A percentile compares a stretch with the other conserved stretches of the same genome.
Conservation (phyloP, 352 stramenopile genomes). For the Phytopythium sindhum region DNA sequence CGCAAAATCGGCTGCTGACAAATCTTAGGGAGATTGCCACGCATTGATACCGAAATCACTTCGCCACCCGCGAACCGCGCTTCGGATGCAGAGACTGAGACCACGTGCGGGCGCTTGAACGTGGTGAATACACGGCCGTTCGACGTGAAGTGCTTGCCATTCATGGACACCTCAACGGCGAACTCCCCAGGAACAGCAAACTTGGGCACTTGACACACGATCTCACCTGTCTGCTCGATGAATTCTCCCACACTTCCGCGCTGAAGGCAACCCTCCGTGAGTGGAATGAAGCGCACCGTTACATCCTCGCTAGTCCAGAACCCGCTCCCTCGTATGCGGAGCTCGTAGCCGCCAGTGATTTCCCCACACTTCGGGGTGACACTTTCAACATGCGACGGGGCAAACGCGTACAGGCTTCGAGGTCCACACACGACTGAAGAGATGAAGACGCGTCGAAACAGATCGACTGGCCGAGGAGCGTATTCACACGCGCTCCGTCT, state of each 20-base stretch:
- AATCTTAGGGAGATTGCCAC: slow-evolving; percentile 35
- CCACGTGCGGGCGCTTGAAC: slow-evolving; percentile 40
- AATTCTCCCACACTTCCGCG: slow-evolving; percentile 48
- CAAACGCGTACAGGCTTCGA: slow-evolving; percentile 57
- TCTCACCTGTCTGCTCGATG: slow-evolving; percentile 26
- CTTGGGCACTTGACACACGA: slow-evolving; percentile 64
- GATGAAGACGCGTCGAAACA: slow-evolving; percentile 31
- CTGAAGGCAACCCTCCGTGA: slow-evolving; percentile 50
- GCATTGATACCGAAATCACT: slow-evolving; percentile 27
- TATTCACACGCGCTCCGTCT: slow-evolving; percentile 22
- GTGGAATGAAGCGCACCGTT: slow-evolving; percentile 68
- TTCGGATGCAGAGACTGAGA: slow-evolving; percentile 40
- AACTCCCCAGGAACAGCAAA: slow-evolving; percentile 64
- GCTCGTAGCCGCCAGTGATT: slow-evolving; percentile 46
- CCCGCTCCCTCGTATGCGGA: slow-evolving; percentile 61
- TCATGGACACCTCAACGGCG: slow-evolving; percentile 71
- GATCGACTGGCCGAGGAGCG: slow-evolving; percentile 31
- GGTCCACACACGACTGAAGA: slow-evolving; percentile 44
- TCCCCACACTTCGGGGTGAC: slow-evolving; percentile 54
- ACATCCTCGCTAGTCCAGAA: slow-evolving; percentile 80
- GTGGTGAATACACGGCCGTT: slow-evolving; percentile 56
- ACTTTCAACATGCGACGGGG: slow-evolving; percentile 42
- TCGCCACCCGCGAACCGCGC: slow-evolving; percentile 29
- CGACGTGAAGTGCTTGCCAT: slow-evolving; percentile 74
- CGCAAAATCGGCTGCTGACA: slow-evolving; percentile 30